Conservation (phyloP, 2,329 filamentous ascomycete species). For the Ascomycota sp. region DNA sequence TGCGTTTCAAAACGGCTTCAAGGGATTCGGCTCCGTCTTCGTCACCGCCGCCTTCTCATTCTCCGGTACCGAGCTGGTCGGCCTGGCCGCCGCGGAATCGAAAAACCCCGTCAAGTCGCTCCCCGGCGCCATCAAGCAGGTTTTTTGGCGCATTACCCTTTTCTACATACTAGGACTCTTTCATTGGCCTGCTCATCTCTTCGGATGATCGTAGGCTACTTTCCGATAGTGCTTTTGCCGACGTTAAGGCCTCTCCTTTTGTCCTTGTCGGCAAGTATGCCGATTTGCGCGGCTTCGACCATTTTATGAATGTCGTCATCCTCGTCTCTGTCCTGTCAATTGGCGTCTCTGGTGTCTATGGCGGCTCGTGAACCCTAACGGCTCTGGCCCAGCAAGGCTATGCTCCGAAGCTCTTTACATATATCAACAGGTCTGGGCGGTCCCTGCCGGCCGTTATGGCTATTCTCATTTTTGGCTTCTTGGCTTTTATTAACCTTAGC, state of each 20-base stretch:
- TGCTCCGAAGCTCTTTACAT: slow-evolving; percentile 27
- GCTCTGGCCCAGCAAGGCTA: slow-evolving; percentile 29
- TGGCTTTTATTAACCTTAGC: slow-evolving; percentile 23
- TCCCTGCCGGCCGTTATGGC: slow-evolving; percentile 22
- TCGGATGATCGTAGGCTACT: slow-evolving; percentile 20
- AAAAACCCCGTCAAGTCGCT: slow-evolving; percentile 45
- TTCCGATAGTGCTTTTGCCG: slow-evolving; percentile 6
- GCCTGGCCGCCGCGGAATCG: slow-evolving; percentile 46
- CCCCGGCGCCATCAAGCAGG: slow-evolving; percentile 59
- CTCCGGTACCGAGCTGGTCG: slow-evolving; percentile 44
- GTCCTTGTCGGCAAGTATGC: slow-evolving; percentile 26
- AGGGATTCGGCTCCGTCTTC: slow-evolving; percentile 45
- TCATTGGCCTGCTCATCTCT: slow-evolving; percentile 21
- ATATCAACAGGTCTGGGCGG: slow-evolving; percentile 28
- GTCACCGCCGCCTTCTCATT: slow-evolving; percentile 50
- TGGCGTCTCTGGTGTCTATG: slow-evolving; percentile 29
- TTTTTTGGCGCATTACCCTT: slow-evolving; percentile 25
- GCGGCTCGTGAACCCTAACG: slow-evolving; percentile 29
- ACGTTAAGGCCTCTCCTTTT: slow-evolving; percentile 23
- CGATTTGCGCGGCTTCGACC: slow-evolving; percentile 21
- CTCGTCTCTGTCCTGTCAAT: slow-evolving; percentile 30
- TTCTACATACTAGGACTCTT: slow-evolving; percentile 24
- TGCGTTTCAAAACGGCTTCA: slow-evolving; percentile 45
- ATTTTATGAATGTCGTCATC: slow-evolving; percentile 30
- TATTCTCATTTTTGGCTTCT: slow-evolving; percentile 20